Base-by-base conservation (phyloP, 257 asterid genomes). In the Salvia hispanica region DNA sequence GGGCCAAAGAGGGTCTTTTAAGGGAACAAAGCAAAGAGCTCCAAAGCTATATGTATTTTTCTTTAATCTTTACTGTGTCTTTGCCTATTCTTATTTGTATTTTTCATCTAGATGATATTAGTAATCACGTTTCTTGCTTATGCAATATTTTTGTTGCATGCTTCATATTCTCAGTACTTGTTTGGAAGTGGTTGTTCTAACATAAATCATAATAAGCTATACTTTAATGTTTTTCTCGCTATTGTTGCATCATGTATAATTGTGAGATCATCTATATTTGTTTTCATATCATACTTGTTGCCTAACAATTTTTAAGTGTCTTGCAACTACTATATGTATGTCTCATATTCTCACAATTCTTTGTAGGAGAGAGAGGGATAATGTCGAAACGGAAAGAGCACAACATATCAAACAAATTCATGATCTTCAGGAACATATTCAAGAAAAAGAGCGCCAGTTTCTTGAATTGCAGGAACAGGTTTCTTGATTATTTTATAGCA, bases 1-100 rank as follows among this genome's bases (percentile, higher is more conserved):
- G 95, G 95, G 98, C 98, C 70, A 88, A 91, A 73, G 96, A 86
- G 84, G 98, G 89, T 79, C 94, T 91, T 66, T 54, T 91, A n/a
- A 79, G 90, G 80, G 95, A 92, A 81, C 96, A 92, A 76, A 89
- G 74, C 84, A 82, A 88, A 76, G 98, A 91, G 75, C 86, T 91
- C 45, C 94, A 89, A 67, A 76, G 85, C 14, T 86, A 75, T 82
- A 85, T 81, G 98, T 87, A 66, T 47, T 43, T 54, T 10, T 44
- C 2, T 15, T 45, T 39, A 42, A n/a, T 31, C 44, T 42, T 15
- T 4, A 9, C n/a, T 62, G 58, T 42, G 53, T 47, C 21, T 10
- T 44, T 1, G 10, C 40, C 82, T 53, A n/a, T 58, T 21, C 3
- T 8, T 1, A 61, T 3, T 3, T 42, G 10, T 58, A 34, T 12